Evolutionary conservation across 106 monocot species (phyloP).

Genomic region (Dioscorea dumetorum): DNA sequence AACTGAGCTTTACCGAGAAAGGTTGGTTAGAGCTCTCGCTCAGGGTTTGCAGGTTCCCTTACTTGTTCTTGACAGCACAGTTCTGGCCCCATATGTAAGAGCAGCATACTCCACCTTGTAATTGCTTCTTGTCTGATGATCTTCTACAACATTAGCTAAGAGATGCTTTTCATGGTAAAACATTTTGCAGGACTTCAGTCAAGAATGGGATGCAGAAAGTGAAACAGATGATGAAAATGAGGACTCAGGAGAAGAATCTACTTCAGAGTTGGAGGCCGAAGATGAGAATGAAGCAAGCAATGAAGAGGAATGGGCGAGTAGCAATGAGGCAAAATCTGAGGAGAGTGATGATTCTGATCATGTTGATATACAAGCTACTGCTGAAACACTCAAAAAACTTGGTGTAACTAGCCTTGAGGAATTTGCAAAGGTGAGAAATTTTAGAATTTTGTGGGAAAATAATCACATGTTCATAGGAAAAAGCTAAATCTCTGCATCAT

Average conservation of each 20-base stretch:
- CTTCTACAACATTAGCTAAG: too few relatives aligned
- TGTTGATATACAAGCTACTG: conserved; percentile 39
- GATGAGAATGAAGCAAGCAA: conserved; percentile 49
- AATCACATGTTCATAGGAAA: too few relatives aligned
- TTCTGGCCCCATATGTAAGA: conserved; percentile 57
- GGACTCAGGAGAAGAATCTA: conserved; percentile 61
- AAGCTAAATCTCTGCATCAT: too few relatives aligned
- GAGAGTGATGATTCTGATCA: conserved; percentile 63
- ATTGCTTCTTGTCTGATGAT: neutral
- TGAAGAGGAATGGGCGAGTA: conserved; percentile 65
- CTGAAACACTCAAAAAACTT: conserved; percentile 65
- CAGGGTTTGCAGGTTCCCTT: conserved; percentile 57
- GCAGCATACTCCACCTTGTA: conserved; percentile 1
- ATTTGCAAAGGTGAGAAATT: conserved; percentile 53
- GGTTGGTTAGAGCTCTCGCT: conserved; percentile 56
- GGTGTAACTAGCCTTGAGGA: conserved; percentile 55
- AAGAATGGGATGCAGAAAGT: conserved; percentile 55
- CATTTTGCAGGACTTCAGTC: conserved; percentile 45
- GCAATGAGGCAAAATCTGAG: conserved; percentile 47
- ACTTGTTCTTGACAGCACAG: conserved; percentile 60
- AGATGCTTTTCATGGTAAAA: too few relatives aligned
- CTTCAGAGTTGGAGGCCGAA: conserved; percentile 67
- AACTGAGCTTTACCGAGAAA: conserved; percentile 66
- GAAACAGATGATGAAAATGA: conserved; percentile 66
- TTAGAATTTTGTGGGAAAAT: neutral